Base-by-base conservation (phyloP, 2,329 filamentous ascomycete genomes). In the Thielaviopsis populi region DNA sequence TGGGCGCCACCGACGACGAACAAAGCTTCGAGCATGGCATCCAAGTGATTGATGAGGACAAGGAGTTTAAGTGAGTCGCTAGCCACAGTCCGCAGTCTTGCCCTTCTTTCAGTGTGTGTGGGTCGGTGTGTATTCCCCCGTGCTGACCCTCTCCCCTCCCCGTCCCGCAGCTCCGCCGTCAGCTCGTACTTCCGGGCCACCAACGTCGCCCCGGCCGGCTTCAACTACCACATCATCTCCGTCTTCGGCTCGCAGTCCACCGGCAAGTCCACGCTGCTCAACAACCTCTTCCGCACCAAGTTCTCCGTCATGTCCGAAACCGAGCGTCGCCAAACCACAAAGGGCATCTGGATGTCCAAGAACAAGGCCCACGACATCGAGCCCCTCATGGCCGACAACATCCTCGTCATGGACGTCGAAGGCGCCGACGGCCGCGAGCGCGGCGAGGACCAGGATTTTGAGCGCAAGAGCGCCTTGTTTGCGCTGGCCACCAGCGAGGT, bases 301-400 rank as follows among this genome's bases (percentile, higher is more conserved):
- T 99, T 99, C 77, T 92, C 90, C 69, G 92, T 99, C 73, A 99
- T 99, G 94, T 89, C 90, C 70, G 94, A 99, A 80, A 81, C 85
- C 67, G 91, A 96, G 74, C 84, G 94, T 68, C 86, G 91, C 67
- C 94, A 99, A 80, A 99, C 94, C 0, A 99, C 94, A 54, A 99
- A 97, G 79, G 94, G 94, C 72, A 99, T 99, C 73, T 99, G 94
- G 94, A 87, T 99, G 87, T 95, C 91, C 68, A 95, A 96, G 79
- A 97, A 97, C 76, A 96, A 95, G 78, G 80, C 80, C 69, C 75
- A 77, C 61, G 74, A 75, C 68, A 74, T 77, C 65, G 76, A 76
- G 61, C 73, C 73, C 68, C 79, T 78, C 68, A 96, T 97, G 91
- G 91, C 92, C 63, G 90, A 96, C 71, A 99, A 99, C 75, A 96